Conservation (phyloP, 2,329 filamentous ascomycete species). For the Talaromyces sp. region DNA sequence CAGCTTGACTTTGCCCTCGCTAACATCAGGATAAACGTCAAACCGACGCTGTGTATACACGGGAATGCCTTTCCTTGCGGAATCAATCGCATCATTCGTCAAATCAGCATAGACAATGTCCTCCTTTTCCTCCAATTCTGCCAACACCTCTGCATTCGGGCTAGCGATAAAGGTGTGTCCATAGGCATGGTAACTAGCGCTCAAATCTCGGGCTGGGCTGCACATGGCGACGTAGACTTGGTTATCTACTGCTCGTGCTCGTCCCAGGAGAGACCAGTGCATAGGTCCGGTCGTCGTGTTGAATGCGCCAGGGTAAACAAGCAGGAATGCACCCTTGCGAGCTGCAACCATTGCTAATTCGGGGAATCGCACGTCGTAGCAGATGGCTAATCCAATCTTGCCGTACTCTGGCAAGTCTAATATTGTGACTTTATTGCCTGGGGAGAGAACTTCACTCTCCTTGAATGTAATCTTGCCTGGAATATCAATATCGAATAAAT, state of each 20-base stretch:
- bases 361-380: conserved; percentile 96
- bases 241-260: conserved; percentile 84
- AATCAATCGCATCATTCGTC: conserved; percentile 61
- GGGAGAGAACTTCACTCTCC: conserved; percentile 81
- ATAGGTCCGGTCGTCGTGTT: conserved; percentile 87
- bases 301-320: conserved; percentile 95
- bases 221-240: conserved; percentile 91
- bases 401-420: conserved; percentile 86
- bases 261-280: conserved; percentile 81
- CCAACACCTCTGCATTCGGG: conserved; percentile 77
- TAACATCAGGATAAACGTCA: conserved; percentile 92
- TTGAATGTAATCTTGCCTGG: conserved; percentile 88
- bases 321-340: conserved; percentile 75
- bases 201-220: conserved; percentile 76
- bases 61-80: conserved; percentile 77
- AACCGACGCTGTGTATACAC: conserved; percentile 80
- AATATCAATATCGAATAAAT: conserved; percentile 97
- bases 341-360: conserved; percentile 88
- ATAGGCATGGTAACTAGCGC: conserved; percentile 78
- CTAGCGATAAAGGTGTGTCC: conserved; percentile 87
- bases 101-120: conserved; percentile 70
- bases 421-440: conserved; percentile 79
- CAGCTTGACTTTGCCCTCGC: conserved; percentile 42
- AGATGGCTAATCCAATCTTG: conserved; percentile 81
- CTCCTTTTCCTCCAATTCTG: conserved; percentile 72